Evolutionary conservation across 257 asterid species (phyloP).

Genomic region (Solanum chmielewskii): DNA sequence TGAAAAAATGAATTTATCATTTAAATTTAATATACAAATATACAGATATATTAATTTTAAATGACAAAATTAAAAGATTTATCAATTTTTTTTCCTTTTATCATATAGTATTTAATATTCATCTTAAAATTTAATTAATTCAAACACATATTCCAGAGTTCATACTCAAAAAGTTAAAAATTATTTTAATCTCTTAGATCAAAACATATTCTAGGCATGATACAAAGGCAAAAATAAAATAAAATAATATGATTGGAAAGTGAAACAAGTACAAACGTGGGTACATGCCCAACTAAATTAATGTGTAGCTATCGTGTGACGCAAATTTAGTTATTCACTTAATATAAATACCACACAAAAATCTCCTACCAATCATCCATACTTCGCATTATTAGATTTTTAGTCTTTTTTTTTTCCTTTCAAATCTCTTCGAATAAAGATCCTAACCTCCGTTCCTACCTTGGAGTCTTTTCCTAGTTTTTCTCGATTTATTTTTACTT

Average conservation of each 20-base stretch:
- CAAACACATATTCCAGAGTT: no score
- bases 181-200: not conserved
- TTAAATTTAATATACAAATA: no score
- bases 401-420: no score
- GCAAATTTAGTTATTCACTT: not conserved
- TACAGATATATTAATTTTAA: no score
- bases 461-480: no score
- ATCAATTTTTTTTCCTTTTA: not conserved
- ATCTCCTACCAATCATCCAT: not conserved
- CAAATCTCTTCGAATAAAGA: not conserved
- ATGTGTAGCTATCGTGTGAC: not conserved
- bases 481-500: no score
- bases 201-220: not conserved
- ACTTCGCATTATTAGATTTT: not conserved
- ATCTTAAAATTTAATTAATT: not conserved
- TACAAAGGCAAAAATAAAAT: no score
- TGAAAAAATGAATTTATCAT: no score
- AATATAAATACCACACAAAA: not conserved
- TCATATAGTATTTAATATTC: not conserved
- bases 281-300: not conserved
- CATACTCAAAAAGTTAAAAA: not conserved
- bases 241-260: not conserved
- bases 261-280: not conserved
- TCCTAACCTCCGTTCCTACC: not conserved
- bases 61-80: no score